Conservation (phyloP, 2,329 filamentous ascomycete species). For the Plectosphaerella plurivora region DNA sequence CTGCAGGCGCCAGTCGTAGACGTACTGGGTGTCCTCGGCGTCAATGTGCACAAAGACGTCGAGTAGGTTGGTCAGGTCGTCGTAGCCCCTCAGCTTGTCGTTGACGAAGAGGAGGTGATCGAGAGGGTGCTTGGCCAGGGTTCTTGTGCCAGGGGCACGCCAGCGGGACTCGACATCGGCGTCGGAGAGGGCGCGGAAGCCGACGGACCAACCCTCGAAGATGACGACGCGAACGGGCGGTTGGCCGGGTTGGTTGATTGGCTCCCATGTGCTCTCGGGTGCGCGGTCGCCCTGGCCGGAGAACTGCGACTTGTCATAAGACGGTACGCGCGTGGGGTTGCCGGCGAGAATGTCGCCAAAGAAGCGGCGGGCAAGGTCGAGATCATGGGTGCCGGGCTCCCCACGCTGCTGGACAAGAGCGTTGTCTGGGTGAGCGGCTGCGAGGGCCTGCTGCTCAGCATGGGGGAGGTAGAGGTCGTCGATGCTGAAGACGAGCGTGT, state of each 20-base stretch:
- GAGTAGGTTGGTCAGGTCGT: slow-evolving; percentile 42
- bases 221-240: slow-evolving; percentile 61
- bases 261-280: slow-evolving; percentile 56
- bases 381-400: slow-evolving; percentile 79
- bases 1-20: slow-evolving; percentile 80
- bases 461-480: slow-evolving; percentile 87
- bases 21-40: slow-evolving; percentile 66
- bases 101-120: slow-evolving; percentile 49
- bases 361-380: slow-evolving; percentile 57
- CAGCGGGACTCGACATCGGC: slow-evolving; percentile 47
- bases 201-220: slow-evolving; percentile 89
- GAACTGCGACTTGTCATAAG: slow-evolving; percentile 80
- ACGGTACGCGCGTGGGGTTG: slow-evolving; percentile 55
- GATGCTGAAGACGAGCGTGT: slow-evolving; percentile 73
- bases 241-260: slow-evolving; percentile 47
- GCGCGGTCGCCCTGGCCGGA: slow-evolving; percentile 72
- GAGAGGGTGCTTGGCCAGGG: slow-evolving; percentile 40
- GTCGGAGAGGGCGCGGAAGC: slow-evolving; percentile 62
- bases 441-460: slow-evolving; percentile 60
- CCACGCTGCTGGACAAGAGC: slow-evolving; percentile 76
- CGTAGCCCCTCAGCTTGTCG: slow-evolving; percentile 39
- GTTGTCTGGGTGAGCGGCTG: slow-evolving; percentile 63
- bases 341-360: slow-evolving; percentile 54
- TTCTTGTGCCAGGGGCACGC: slow-evolving; percentile 43
- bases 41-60: slow-evolving; percentile 58